Base-by-base conservation (phyloP, 257 asterid genomes). In the Ajuga chamaepitys region DNA sequence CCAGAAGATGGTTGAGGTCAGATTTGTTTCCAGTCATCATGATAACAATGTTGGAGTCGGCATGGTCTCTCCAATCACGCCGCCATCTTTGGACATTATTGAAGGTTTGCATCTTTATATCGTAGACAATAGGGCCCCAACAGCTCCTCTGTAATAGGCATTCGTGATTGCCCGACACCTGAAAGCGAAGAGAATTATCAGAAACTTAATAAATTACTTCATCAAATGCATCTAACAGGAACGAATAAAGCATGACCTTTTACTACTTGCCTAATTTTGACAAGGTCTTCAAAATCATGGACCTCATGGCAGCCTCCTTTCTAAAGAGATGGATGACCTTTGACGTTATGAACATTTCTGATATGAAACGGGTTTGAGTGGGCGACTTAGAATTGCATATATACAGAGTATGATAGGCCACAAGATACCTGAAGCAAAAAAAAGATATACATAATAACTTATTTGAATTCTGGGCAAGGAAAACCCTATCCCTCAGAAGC, bases 221-320 rank as follows among this genome's bases (percentile, higher is more conserved):
- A 56, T 22, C 16, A 68, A 66, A 60, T 41, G 51, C 46, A 38
- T 35, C 7, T 3, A 58, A 70, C 41, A 52, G 8, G 22, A 53
- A 41, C 25, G 66, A 54, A 41, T 21, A 45, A 70, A 40, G 40
- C 20, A 58, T 54, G 64, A 94, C 99, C 99, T 86, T 86, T 84
- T 32, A 86, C 99, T 58, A 73, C 79, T 85, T 83, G 87, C 62
- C 99, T 97, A 82, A 90, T 68, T 78, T 84, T 94, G 62, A 94
- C 95, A 75, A 94, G 99, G 77, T 94, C 99, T 83, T 94, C 99
- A 62, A 94, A 89, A 77, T 90, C 99, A 71, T 94, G 95, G 66
- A 81, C 95, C 83, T 90, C 96, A n/a, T 88, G 92, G 68, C 95
- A 81, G 70, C 97, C 99, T 70, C 99, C 99, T 83, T 79, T 94